Evolutionary conservation across 1,284 basidiomycete genomes (phyloP), one percentile per base, ranked within the genome.

Genomic region (Puccinia novopanici): DNA sequence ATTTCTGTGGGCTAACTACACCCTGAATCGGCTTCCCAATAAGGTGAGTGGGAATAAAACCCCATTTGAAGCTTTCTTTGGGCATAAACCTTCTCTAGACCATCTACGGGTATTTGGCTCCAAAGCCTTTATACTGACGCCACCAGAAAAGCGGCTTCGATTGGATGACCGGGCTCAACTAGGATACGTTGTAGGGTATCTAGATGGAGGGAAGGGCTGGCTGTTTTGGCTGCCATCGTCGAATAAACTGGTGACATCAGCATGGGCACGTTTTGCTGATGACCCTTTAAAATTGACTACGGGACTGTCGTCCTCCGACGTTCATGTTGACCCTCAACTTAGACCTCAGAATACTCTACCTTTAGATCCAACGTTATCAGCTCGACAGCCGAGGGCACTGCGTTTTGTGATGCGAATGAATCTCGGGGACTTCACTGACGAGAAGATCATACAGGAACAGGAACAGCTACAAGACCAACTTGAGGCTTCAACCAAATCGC

Each of bases 171-270:
- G 67, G 9, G 76, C 45, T n/a, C n/a, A n/a, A 34, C 27, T 34
- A 19, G n/a, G n/a, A 54, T 27, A 67, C 30, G 48, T 78, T 4
- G 54, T 78, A n/a, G 54, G 63, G 8, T 78, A 78, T 34, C 8
- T 65, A 0, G 42, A 48, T 30, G 54, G 54, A 2, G 27, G 52
- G 9, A 75, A 75, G n/a, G 73, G 73, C 2, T 75, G 73, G 73
- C 30, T 75, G 42, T 63, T 75, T 22, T 75, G 73, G 73, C 13
- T 61, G 1, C 73, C 73, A 6, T 24, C 24, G 2, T 1, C 19
- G 2, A 75, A 75, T 10, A 63, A 13, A 24, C 15, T 75, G 2
- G 30, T 15, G 8, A 13, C 4, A 15, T 59, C 27, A 9, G 73
- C 57, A 12, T 61, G 73, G 54, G 73, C 24, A 5, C 34, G 10